Percentiles rank a stretch among this genome's conserved stretches.
Conservation (phyloP, 768 basidiomycete species). For the Boletus huronensis region DNA sequence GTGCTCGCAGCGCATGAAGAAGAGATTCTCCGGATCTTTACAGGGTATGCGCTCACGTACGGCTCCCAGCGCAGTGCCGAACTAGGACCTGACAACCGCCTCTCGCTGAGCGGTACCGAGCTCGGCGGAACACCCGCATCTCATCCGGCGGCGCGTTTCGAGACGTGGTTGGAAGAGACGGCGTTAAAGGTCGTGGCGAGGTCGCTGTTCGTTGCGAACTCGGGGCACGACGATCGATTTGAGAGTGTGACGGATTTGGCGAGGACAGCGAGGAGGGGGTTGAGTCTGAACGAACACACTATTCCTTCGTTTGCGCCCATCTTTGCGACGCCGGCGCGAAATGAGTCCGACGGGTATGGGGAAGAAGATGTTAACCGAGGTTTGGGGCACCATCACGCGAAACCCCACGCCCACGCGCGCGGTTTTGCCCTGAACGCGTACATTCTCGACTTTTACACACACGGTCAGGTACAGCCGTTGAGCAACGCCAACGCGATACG, state of each 20-base stretch:
- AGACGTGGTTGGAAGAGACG: constrained; percentile 35
- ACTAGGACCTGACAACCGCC: constrained; percentile 41
- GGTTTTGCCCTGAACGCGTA: constrained; percentile 55
- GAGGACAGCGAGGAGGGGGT: constrained; percentile 46
- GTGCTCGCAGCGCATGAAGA: constrained; percentile 46
- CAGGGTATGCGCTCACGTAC: constrained; percentile 51
- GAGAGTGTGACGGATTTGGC: constrained; percentile 48
- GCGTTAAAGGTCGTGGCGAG: constrained; percentile 42
- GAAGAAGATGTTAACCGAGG: not conserved
- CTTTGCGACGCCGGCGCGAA: constrained; percentile 26
- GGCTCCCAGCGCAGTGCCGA: constrained; percentile 35
- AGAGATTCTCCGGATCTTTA: constrained; percentile 52
- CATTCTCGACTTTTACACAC: constrained; percentile 63
- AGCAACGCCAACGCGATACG: constrained; percentile 54
- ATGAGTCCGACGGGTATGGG: not conserved
- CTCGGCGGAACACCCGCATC: constrained; percentile 16
- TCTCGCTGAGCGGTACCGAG: constrained; percentile 46
- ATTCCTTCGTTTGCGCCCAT: constrained; percentile 51
- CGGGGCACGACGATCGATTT: constrained; percentile 61
- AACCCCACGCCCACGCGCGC: not conserved
- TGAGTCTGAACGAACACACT: constrained; percentile 55
- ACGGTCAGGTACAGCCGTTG: constrained; percentile 54
- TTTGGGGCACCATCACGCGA: not conserved
- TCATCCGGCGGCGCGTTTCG: constrained; percentile 28
- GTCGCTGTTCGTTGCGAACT: constrained; percentile 64